Percentiles rank a stretch among this genome's conserved stretches.
Evolutionary conservation across 306 rosid species (phyloP).

Genomic region (Ochetophila trinervis): DNA sequence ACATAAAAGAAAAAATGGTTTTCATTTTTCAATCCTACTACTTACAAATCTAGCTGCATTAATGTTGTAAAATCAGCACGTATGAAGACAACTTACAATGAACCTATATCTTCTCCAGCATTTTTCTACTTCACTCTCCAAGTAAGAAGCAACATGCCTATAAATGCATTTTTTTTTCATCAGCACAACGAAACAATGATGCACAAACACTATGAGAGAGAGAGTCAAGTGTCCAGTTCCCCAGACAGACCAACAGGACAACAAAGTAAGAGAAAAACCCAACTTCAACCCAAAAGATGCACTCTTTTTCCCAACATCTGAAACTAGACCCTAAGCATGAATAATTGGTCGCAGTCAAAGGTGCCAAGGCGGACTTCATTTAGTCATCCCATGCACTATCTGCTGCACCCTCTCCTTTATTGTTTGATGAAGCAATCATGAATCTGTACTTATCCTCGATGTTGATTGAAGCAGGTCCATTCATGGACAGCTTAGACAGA

Average conservation of each 20-base stretch:
- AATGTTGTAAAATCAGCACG: conserved; percentile 23
- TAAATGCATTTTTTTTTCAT: conserved; percentile 26
- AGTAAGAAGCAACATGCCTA: conserved; percentile 36
- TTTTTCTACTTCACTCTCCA: conserved; percentile 16
- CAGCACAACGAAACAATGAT: conserved; percentile 13
- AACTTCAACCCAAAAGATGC: neutral
- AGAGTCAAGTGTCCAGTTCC: neutral
- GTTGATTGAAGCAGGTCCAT: conserved; percentile 50
- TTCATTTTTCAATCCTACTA: too few species aligned
- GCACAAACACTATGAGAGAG: conserved; percentile 4
- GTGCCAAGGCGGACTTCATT: conserved; percentile 17
- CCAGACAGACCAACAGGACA: neutral
- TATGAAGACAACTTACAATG: conserved; percentile 31
- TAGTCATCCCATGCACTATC: conserved; percentile 91
- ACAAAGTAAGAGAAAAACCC: neutral
- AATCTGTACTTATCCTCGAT: conserved; percentile 77
- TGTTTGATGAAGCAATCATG: conserved; percentile 57
- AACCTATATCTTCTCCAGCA: conserved; percentile 32
- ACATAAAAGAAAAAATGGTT: too few species aligned
- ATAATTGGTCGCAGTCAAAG: conserved; percentile 20
- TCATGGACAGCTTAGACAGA: conserved; percentile 44
- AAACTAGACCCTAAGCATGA: conserved; percentile 27
- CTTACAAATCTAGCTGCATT: conserved; percentile 35
- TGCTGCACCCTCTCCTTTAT: conserved; percentile 64
- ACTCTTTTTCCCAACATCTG: conserved; percentile 18